phyloP scores from a whole-genome alignment of 371 early-diverging fungal genomes.

The Mortierella sp. region DNA sequence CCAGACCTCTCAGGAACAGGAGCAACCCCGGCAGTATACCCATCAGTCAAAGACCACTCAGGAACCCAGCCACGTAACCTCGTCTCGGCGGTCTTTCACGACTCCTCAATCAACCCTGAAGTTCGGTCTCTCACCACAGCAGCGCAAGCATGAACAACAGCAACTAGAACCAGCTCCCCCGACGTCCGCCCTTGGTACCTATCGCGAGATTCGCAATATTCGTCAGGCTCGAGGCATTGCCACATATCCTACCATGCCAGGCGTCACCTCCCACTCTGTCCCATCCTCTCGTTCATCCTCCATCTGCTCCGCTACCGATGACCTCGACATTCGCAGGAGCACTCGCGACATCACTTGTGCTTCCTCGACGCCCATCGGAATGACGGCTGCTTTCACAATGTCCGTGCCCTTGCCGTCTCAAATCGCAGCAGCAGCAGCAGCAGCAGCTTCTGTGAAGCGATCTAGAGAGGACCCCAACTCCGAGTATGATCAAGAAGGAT shows the following conservation, averaged over 20 bases:
- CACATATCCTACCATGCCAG: background rate
- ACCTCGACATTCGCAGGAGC: background rate
- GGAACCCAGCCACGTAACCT: background rate
- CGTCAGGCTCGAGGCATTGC: background rate
- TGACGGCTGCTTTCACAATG: background rate
- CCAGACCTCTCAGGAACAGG: background rate
- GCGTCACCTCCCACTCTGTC: background rate
- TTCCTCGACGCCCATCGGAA: background rate
- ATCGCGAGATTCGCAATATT: background rate
- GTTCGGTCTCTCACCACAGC: background rate
- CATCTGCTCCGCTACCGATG: background rate
- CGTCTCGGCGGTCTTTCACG: background rate
- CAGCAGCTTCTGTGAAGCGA: background rate
- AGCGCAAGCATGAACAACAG: background rate
- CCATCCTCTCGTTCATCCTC: background rate
- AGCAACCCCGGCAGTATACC: background rate
- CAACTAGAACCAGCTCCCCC: background rate
- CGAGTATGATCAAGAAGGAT: background rate
- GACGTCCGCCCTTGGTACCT: background rate
- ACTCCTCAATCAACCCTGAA: background rate
- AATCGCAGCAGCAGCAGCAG: background rate
- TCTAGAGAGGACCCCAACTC: background rate
- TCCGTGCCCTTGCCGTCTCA: background rate
- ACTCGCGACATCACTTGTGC: background rate
- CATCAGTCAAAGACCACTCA: background rate